Evolutionary conservation across 257 asterid species (phyloP), one percentile per base, ranked within the genome.

Genomic region (Ligustrum vulgare): DNA sequence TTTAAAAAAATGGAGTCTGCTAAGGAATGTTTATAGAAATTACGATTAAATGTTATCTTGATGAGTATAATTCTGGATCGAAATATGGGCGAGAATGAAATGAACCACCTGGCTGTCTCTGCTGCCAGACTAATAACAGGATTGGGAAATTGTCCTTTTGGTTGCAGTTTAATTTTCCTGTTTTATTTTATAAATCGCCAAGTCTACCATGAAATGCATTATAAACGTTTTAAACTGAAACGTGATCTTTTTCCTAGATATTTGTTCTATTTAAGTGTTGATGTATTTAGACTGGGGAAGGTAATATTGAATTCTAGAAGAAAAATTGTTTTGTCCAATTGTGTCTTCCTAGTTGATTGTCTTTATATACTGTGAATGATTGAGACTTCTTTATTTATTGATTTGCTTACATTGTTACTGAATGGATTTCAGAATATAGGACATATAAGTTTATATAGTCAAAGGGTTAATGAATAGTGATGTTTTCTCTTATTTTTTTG

Each of bases 1-100:
- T n/a, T n/a, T n/a, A 28, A 28, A 28, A 28, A 28, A 28, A 28
- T 28, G 31, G 31, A 28, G 31, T 28, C 31, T 28, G 31, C 31
- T 28, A 28, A 28, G 31, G 31, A 28, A 28, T 28, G 1, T 28
- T 28, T 1, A 58, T 71, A 64, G 35, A 34, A 51, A 45, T 73
- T 51, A 31, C 25, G 6, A 13, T 74, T 25, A 6, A 41, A 41
- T 73, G 67, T 34, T 47, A 31, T 65, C 20, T 51, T 77, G 80
- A 63, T 51, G 34, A 73, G 36, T 64, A 34, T 16, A 25, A 69
- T 67, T 69, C 47, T 64, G 18, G 63, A 31, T 23, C 37, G 5
- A 25, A 34, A n/a, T 75, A 16, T 62, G 69, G 60, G 37, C 75
- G 66, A 71, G 54, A 45, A 15, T 45, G 2, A 45, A 45, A 45